Evolutionary conservation across 2,329 filamentous ascomycete species (phyloP).

Genomic region (Arachnopeziza araneosa): DNA sequence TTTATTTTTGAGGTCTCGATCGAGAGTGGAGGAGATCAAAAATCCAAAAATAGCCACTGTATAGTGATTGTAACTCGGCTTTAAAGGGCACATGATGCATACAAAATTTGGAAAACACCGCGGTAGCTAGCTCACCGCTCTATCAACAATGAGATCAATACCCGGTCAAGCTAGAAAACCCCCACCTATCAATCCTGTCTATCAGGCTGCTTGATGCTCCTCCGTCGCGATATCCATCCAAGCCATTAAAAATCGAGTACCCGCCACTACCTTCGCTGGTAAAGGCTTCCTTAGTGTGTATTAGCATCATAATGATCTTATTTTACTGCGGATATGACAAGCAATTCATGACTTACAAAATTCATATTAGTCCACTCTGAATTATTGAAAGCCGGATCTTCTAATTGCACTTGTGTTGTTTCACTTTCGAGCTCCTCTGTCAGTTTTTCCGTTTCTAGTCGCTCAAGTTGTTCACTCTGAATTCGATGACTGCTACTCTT

Average conservation of each 20-base stretch:
- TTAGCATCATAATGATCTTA: neutral
- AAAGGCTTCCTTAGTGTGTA: neutral
- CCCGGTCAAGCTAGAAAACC: conserved; percentile 12
- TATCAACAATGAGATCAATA: neutral
- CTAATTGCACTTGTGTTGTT: neutral
- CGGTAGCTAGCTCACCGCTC: no score
- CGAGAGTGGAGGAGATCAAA: no score
- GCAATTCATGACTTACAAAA: conserved; percentile 3
- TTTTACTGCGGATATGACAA: neutral
- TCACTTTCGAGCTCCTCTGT: neutral
- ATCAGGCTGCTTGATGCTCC: conserved; percentile 6
- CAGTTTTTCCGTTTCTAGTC: neutral
- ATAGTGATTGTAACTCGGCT: no score
- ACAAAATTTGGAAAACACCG: no score
- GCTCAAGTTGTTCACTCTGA: neutral
- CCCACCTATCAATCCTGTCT: conserved; percentile 12
- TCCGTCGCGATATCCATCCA: conserved; percentile 3
- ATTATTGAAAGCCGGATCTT: conserved; percentile 2
- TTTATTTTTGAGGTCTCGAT: no score
- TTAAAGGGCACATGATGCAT: no score
- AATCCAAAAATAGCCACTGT: no score
- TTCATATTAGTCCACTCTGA: conserved; percentile 10
- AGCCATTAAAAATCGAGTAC: conserved; percentile 5
- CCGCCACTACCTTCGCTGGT: neutral
- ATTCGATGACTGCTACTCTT: neutral